Evolutionary conservation across 345 rosid species (phyloP), one percentile per base, ranked within the genome.

Genomic region (Populus euphratica): DNA sequence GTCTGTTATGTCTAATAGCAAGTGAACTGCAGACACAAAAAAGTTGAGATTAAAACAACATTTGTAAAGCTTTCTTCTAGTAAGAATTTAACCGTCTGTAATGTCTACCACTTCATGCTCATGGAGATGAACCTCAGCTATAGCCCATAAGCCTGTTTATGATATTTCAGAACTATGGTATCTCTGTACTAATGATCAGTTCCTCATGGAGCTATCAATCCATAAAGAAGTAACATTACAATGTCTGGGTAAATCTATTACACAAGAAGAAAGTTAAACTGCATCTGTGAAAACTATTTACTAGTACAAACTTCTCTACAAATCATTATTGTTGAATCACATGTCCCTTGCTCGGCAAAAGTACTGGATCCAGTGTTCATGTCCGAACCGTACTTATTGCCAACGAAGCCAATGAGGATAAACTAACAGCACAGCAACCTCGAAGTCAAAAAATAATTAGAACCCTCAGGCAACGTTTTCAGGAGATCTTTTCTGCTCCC

Each of bases 401-500:
- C 10, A 18, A 33, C 2, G 69, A 66, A 66, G 35, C 21, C 25
- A 35, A 35, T 7, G 21, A 39, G 14, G 43, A 66, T 2, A 6
- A 17, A 16, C 18, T 2, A 31, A 66, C 6, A 16, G 2, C 36
- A 65, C 68, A 18, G 21, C 6, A 13, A 68, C 4, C 1, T 29
- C 36, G 12, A 39, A n/a, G 31, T 59, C 41, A 25, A 33, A 56
- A 20, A 14, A 4, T 14, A 5, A 21, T 2, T 31, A 5, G 56
- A 50, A 18, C 21, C 72, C 52, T 77, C 72, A 83, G 72, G 73
- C 86, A 8, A 85, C 87, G 31, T 86, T 86, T 68, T 18, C 79
- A 47, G 70, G 61, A 27, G 76, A 44, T 38, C 64, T 69, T 64
- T 29, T 59, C 77, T 90, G 90, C 44, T 52, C 75, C 79, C 69